These are phyloP conservation scores for Arbutus unedo DNA, from an alignment of 148 eudicot species.

Conservation along the genomic window DNA sequence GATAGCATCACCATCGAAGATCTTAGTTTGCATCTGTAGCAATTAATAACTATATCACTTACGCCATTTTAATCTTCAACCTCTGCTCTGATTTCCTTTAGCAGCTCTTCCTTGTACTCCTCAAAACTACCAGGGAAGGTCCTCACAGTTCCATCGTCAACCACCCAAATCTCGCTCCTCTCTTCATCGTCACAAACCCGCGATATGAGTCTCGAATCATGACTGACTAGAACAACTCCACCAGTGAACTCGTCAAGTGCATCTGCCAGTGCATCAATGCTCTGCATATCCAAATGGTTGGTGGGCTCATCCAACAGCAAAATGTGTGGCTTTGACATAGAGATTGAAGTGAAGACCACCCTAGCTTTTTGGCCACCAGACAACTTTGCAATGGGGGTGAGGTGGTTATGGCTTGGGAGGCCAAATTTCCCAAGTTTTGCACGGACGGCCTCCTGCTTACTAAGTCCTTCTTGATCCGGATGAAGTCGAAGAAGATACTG, in stretches of 20 bases:
- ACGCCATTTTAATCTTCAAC: constrained; percentile 42
- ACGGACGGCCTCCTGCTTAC: constrained; percentile 63
- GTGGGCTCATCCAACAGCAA: constrained; percentile 54
- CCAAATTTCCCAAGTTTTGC: constrained; percentile 61
- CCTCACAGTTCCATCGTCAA: constrained; percentile 43
- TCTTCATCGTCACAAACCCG: constrained; percentile 54
- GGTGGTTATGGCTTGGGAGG: constrained; percentile 54
- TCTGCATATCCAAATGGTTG: constrained; percentile 66
- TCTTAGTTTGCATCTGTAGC: neutral
- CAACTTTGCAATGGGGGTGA: constrained; percentile 50
- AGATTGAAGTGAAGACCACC: constrained; percentile 53
- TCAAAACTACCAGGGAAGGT: constrained; percentile 41
- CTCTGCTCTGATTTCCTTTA: constrained; percentile 47
- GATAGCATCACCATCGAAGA: neutral
- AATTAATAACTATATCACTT: neutral
- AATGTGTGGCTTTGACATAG: constrained; percentile 58
- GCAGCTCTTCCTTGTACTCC: constrained; percentile 53
- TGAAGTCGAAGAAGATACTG: constrained; percentile 63
- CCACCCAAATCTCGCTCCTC: constrained; percentile 25
- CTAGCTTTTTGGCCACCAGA: constrained; percentile 57
- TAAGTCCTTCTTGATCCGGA: constrained; percentile 57
- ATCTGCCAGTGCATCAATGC: constrained; percentile 60
- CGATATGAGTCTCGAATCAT: constrained; percentile 54
- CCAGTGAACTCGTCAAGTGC: constrained; percentile 57
- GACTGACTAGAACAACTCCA: constrained; percentile 57